phyloP scores from a whole-genome alignment of 768 basidiomycete genomes.

The Terana coerulea region DNA sequence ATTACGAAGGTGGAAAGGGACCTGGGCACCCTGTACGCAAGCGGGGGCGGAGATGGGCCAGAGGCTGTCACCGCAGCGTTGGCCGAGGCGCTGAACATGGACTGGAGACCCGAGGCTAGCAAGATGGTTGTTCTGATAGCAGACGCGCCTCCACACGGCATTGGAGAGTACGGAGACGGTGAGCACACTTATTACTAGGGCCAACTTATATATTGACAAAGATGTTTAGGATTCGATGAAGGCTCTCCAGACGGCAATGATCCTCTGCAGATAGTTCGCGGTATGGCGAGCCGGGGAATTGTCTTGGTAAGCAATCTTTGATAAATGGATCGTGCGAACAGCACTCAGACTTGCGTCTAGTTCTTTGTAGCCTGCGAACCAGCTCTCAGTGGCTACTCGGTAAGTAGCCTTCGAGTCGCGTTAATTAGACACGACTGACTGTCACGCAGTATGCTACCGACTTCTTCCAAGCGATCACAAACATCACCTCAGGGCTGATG shows the following conservation, averaged over 20 bases:
- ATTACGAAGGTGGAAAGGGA: conserved; percentile 83
- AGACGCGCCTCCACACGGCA: conserved; percentile 96
- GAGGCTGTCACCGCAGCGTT: conserved; percentile 96
- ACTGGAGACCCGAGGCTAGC: conserved; percentile 84
- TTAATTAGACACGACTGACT: conserved; percentile 13
- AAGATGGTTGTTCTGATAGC: conserved; percentile 98
- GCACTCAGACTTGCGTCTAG: conserved; percentile 35
- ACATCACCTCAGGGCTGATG: conserved; percentile 94
- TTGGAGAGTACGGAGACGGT: conserved; percentile 98
- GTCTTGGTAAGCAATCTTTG: conserved; percentile 58
- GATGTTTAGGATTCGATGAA: conserved; percentile 73
- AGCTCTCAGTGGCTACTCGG: conserved; percentile 87
- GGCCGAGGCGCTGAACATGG: conserved; percentile 81
- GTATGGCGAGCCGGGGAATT: conserved; percentile 89
- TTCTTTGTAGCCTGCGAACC: conserved; percentile 99
- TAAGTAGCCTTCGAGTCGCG: conserved; percentile 34
- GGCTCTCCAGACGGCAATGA: conserved; percentile 95
- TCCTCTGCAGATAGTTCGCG: conserved; percentile 80
- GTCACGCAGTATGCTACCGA: conserved; percentile 76
- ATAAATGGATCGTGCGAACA: conserved; percentile 10
- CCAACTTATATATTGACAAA: conserved; percentile 3
- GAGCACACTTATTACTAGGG: conserved; percentile 19
- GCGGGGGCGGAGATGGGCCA: conserved; percentile 91
- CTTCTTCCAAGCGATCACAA: conserved; percentile 90
- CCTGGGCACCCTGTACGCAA: conserved; percentile 80